Percentiles rank a stretch among this genome's conserved stretches.
Evolutionary conservation across 352 stramenopile genomes (phyloP).

Genomic region (Phytophthora brassicae): DNA sequence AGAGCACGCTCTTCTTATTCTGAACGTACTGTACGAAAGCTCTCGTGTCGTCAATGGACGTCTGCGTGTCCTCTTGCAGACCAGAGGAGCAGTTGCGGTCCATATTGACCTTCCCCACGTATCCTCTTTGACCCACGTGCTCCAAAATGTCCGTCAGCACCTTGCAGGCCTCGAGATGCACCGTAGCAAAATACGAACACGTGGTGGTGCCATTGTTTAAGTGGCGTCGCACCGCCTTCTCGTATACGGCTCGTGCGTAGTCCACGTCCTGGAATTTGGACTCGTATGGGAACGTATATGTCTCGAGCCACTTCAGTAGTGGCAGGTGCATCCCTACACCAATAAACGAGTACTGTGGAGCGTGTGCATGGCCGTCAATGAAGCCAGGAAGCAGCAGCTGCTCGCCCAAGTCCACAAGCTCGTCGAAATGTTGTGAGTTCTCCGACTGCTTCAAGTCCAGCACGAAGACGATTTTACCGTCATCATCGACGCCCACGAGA

Average conservation of each 20-base stretch:
- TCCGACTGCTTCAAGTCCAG: constrained; percentile 11
- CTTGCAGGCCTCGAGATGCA: constrained; percentile 91
- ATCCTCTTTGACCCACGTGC: constrained; percentile 85
- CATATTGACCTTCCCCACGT: constrained; percentile 96
- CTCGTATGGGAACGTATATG: constrained; percentile 94
- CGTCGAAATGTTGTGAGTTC: constrained; percentile 30
- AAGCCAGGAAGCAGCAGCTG: constrained; percentile 92
- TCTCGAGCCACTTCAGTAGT: constrained; percentile 93
- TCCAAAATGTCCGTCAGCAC: constrained; percentile 87
- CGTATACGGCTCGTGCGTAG: constrained; percentile 86
- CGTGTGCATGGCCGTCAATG: constrained; percentile 93
- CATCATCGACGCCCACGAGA: constrained; percentile 43
- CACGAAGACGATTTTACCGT: constrained; percentile 31
- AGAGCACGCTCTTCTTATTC: constrained; percentile 62
- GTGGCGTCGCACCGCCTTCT: constrained; percentile 85
- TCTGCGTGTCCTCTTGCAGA: constrained; percentile 86
- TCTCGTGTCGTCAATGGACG: constrained; percentile 82
- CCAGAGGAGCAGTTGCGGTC: constrained; percentile 88
- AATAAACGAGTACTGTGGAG: constrained; percentile 93
- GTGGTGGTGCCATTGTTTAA: constrained; percentile 92
- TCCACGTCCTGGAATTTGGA: constrained; percentile 62
- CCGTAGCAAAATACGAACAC: constrained; percentile 93
- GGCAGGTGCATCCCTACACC: constrained; percentile 93
- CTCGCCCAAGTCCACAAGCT: constrained; percentile 70
- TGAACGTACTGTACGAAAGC: constrained; percentile 88